These are phyloP conservation scores for Flaveria sonorensis DNA, from an alignment of 129 eudicot species.

Conservation along the genomic window DNA sequence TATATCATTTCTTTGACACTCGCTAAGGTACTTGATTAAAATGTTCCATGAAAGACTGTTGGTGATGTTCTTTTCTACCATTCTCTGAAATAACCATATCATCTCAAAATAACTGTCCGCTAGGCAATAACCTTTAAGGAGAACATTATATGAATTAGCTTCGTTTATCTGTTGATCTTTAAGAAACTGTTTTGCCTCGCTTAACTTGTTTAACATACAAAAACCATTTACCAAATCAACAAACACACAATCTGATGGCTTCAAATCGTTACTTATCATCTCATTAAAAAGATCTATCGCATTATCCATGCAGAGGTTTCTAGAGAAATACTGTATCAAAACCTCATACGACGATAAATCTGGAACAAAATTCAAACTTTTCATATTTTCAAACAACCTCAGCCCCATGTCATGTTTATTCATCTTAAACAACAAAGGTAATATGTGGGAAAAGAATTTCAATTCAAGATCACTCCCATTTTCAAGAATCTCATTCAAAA, in stretches of 20 bases:
- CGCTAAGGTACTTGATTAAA: conserved; percentile 49
- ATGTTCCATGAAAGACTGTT: conserved; percentile 62
- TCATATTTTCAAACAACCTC: conserved; percentile 61
- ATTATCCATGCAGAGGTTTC: conserved; percentile 43
- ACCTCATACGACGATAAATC: conserved; percentile 48
- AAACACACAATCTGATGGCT: conserved; percentile 43
- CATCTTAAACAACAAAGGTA: conserved; percentile 54
- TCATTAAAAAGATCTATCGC: conserved; percentile 52
- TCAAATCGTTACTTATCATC: conserved; percentile 48
- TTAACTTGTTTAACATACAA: conserved; percentile 44
- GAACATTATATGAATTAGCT: conserved; percentile 41
- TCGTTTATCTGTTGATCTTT: conserved; percentile 44
- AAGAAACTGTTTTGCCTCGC: conserved; percentile 52
- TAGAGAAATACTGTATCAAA: conserved; percentile 49
- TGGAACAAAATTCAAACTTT: conserved; percentile 50
- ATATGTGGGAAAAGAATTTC: conserved; percentile 40
- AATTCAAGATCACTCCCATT: conserved; percentile 51
- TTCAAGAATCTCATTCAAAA: conserved; percentile 57
- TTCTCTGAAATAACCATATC: conserved; percentile 45
- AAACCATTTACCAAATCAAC: conserved; percentile 54
- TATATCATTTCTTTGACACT: conserved; percentile 28
- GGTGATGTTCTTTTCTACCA: conserved; percentile 48
- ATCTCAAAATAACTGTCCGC: conserved; percentile 38
- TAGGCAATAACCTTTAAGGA: conserved; percentile 53
- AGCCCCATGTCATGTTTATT: conserved; percentile 43